A percentile compares a stretch with the other conserved stretches of the same genome.
phyloP scores from a whole-genome alignment of 2,329 filamentous ascomycete species.

The Curvularia hawaiiensis region DNA sequence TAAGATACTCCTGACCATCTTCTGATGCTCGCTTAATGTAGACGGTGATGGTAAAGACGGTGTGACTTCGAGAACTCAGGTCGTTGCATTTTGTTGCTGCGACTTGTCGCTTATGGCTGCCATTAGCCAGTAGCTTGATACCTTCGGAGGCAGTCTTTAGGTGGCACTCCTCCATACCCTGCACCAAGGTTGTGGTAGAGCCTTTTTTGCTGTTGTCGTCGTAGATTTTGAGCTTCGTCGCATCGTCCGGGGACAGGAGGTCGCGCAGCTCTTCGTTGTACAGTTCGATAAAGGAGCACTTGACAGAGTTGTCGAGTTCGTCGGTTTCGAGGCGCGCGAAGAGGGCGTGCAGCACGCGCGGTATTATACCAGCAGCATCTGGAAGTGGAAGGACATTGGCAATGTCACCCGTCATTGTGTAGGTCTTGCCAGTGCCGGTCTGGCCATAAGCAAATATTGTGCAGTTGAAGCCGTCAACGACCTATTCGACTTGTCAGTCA shows the following conservation, averaged over 20 bases:
- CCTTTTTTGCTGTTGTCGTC: constrained; percentile 86
- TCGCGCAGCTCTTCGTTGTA: constrained; percentile 98
- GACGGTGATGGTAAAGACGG: constrained; percentile 94
- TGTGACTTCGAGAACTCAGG: constrained; percentile 94
- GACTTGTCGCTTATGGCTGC: constrained; percentile 94
- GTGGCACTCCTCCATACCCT: constrained; percentile 97
- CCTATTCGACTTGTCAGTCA: constrained; percentile 58
- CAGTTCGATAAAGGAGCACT: constrained; percentile 97
- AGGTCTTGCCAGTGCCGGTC: constrained; percentile 97
- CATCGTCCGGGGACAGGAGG: constrained; percentile 80
- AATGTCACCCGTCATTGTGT: constrained; percentile 99
- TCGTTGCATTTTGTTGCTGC: constrained; percentile 99
- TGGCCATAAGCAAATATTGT: constrained; percentile 99
- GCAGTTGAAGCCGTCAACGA: constrained; percentile 93
- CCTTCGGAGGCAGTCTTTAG: constrained; percentile 85
- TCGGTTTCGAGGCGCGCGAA: constrained; percentile 84
- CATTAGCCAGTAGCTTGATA: constrained; percentile 85
- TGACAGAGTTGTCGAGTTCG: constrained; percentile 82
- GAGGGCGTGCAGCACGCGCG: constrained; percentile 82
- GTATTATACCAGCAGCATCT: constrained; percentile 93
- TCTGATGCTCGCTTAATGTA: constrained; percentile 83
- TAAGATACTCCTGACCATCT: constrained; percentile 86
- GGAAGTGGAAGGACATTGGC: constrained; percentile 86
- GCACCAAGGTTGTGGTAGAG: constrained; percentile 84
- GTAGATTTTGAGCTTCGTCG: constrained; percentile 88